A percentile compares a stretch with the other conserved stretches of the same genome.
These are phyloP conservation scores for Olyra latifolia DNA, from an alignment of 176 grass and related monocot species.

Conservation along the genomic window DNA sequence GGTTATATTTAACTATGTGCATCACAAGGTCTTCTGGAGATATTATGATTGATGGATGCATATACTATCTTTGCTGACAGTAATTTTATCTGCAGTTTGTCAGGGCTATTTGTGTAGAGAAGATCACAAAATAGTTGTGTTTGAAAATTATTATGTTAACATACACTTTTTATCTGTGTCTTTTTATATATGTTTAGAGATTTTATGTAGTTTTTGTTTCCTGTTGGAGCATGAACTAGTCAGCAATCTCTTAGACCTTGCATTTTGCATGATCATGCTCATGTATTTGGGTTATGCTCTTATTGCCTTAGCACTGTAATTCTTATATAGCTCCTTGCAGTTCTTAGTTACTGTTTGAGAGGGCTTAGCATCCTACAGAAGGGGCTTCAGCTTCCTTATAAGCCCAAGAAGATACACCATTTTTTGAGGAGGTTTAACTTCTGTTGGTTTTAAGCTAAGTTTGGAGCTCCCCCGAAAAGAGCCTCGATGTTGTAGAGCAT, in stretches of 20 bases:
- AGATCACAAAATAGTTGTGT: background rate
- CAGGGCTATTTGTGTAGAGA: background rate
- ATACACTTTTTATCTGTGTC: background rate
- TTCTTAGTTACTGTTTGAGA: background rate
- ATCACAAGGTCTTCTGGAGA: background rate
- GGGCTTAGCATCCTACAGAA: background rate
- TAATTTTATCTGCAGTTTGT: background rate
- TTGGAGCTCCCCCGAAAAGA: background rate
- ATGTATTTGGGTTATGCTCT: background rate
- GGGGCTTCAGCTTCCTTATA: background rate
- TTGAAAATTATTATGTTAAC: background rate
- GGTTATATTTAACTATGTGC: background rate
- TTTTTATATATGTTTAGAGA: constrained; percentile 5
- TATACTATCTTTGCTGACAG: background rate
- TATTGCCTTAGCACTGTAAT: background rate
- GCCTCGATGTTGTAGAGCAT: constrained; percentile 15
- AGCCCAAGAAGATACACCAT: background rate
- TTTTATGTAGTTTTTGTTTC: background rate
- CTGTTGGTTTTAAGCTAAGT: background rate
- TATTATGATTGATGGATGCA: constrained; percentile 4
- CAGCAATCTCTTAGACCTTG: background rate
- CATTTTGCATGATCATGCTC: background rate
- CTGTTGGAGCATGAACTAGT: background rate
- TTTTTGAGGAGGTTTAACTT: background rate
- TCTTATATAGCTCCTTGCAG: background rate